Evolutionary conservation across 83 land plant species (phyloP), one percentile per base, ranked within the genome.

Genomic region (Diphasiastrum complanatum): DNA sequence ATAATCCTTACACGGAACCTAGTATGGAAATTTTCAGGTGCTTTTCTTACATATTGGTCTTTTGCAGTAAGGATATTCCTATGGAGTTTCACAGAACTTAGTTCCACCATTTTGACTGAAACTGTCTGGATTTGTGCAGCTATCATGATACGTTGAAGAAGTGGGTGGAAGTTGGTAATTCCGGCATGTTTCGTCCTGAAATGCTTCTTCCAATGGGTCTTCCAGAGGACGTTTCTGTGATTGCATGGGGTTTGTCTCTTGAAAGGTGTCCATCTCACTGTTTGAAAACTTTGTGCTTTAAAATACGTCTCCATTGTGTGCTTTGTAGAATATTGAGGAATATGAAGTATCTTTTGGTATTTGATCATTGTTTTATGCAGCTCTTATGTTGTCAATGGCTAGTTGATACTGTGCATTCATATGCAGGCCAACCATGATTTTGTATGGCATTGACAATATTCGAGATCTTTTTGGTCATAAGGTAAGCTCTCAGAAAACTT

Each of bases 11-110:
- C 32, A 91, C 97, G 1, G 95, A 88, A 61, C 98, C 98, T 18
- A 92, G 98, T 62, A 88, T 92, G 98, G 95, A 92, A 50, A 92
- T 92, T 55, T 92, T 92, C 84, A 88, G 97, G 97, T 87, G 2
- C n/a, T 28, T n/a, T 26, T 37, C 1, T 23, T 29, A 45, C 1
- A 33, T 57, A 19, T 30, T 55, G 23, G 28, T 28, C 5, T 64
- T 30, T 28, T 26, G 43, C 34, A 0, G 8, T 27, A 16, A 2
- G 16, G 1, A 0, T 20, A 3, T 11, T 40, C 12, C 3, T 58
- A 27, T 32, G 33, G 33, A 35, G 10, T 47, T 29, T 45, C 35
- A 33, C 47, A 34, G 11, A 54, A 62, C 2, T 26, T n/a, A 45
- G 37, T 61, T 45, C n/a, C 4, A 28, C 30, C 24, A 1, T 50